Conservation (phyloP, 805 yeast genomes). For the Jamesozyma rosinii region DNA sequence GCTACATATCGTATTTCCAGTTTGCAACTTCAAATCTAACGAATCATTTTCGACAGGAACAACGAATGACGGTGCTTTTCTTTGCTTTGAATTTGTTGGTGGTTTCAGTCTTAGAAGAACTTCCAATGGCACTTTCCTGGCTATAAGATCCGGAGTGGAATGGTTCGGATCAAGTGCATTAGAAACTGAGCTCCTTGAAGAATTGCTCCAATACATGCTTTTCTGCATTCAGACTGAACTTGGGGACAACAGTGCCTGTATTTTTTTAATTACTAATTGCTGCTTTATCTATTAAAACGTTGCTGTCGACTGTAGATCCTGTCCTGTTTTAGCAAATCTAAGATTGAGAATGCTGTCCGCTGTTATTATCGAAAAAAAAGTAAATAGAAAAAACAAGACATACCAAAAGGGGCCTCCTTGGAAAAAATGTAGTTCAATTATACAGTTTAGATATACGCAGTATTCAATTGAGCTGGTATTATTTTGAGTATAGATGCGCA, state of each 20-base stretch:
- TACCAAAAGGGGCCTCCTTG: background rate
- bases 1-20: background rate
- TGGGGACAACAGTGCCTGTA: background rate
- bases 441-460: no score
- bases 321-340: no score
- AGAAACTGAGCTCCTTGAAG: background rate
- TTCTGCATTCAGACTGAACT: background rate
- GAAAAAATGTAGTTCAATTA: no score
- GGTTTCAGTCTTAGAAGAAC: conserved; percentile 1
- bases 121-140: background rate
- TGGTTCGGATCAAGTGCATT: no score
- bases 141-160: background rate
- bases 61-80: background rate
- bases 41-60: background rate
- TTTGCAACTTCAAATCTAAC: background rate
- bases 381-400: background rate
- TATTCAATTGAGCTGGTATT: no score
- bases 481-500: no score
- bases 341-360: background rate
- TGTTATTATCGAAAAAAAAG: background rate
- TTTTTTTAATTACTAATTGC: no score
- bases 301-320: no score
- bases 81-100: background rate
- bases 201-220: conserved; percentile 3
- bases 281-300: no score